phyloP scores from a whole-genome alignment of 805 yeast species.

The Starmerella stigmatis region DNA sequence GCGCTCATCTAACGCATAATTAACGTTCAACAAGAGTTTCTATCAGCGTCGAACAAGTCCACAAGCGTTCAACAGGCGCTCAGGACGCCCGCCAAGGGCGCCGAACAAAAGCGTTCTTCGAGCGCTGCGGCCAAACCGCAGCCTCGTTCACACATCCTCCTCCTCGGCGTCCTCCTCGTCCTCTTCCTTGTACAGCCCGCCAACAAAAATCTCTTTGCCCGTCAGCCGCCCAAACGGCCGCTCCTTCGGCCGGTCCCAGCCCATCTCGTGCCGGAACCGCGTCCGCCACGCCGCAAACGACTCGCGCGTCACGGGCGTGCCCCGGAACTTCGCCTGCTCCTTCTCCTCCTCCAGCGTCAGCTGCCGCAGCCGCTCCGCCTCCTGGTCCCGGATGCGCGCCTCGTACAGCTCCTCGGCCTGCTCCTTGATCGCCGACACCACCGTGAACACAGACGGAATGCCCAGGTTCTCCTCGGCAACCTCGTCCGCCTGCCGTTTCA shows the following conservation, averaged over 20 bases:
- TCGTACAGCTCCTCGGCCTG: slow-evolving; percentile 61
- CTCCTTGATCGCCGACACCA: slow-evolving; percentile 70
- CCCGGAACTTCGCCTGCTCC: slow-evolving; percentile 82
- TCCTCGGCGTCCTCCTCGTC: slow-evolving; percentile 27
- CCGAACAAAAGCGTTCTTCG: too few species aligned
- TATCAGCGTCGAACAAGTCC: too few species aligned
- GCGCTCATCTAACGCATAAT: too few species aligned
- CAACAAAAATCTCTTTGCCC: slow-evolving; percentile 82
- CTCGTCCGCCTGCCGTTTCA: slow-evolving; percentile 25
- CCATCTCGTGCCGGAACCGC: slow-evolving; percentile 60
- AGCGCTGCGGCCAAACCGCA: too few species aligned
- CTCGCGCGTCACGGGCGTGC: slow-evolving; percentile 79
- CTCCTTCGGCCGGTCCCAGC: slow-evolving; percentile 49
- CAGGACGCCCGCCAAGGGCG: too few species aligned
- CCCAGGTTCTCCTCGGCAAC: slow-evolving; percentile 69
- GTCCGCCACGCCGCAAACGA: slow-evolving; percentile 64
- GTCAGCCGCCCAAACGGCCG: slow-evolving; percentile 63
- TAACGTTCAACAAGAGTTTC: too few species aligned
- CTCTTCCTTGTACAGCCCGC: slow-evolving; percentile 65
- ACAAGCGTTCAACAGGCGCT: too few species aligned
- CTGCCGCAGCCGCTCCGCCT: slow-evolving; percentile 48
- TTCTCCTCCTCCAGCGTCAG: slow-evolving; percentile 57
- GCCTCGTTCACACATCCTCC: not conserved
- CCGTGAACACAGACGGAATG: slow-evolving; percentile 79
- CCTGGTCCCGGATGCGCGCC: slow-evolving; percentile 44